Evolutionary conservation across 2,329 filamentous ascomycete species (phyloP), one percentile per base, ranked within the genome.

Genomic region (Colletotrichum lupini): DNA sequence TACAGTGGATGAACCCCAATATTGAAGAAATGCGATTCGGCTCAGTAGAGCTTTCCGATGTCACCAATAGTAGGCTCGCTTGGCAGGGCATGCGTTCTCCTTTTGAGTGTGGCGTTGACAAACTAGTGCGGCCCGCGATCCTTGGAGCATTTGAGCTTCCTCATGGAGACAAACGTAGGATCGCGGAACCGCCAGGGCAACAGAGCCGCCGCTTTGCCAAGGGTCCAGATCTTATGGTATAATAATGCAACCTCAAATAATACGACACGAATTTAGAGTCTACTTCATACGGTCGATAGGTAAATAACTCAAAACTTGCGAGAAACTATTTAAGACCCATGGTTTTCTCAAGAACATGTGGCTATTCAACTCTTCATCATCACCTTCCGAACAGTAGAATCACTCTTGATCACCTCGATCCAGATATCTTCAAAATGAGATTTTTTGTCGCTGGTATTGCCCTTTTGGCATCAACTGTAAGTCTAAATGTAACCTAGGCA

Each of bases 391-490:
- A 9, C 24, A 49, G 16, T 26, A 3, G 7, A 9, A 49, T 1
- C 24, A 12, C 8, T 3, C 42, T 61, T 37, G 19, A n/a, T 26
- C 1, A 8, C 14, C n/a, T 28, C 7, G 8, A 5, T 59, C 5
- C n/a, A 24, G n/a, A 14, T 2, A 59, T 7, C 55, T 19, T 19
- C 60, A 65, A 65, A 3, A 70, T 70, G 67, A 70, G 32, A 64
- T 28, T 56, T 32, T 3, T 11, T 24, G 4, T 49, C 37, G 30
- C 61, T 11, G 46, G 42, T 53, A 8, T 70, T 16, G 61, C 61
- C 32, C 24, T 70, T 52, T 65, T 58, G 28, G 60, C 67, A n/a
- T 37, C 67, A 5, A 30, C 28, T 14, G 67, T 65, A 12, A 53
- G 61, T 52, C 9, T 37, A 4, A 5, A 8, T 9, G 1, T 8